Percentiles rank a stretch among this genome's conserved stretches.
Evolutionary conservation across 2,329 filamentous ascomycete genomes (phyloP).

Genomic region (Aspergillus fischeri): DNA sequence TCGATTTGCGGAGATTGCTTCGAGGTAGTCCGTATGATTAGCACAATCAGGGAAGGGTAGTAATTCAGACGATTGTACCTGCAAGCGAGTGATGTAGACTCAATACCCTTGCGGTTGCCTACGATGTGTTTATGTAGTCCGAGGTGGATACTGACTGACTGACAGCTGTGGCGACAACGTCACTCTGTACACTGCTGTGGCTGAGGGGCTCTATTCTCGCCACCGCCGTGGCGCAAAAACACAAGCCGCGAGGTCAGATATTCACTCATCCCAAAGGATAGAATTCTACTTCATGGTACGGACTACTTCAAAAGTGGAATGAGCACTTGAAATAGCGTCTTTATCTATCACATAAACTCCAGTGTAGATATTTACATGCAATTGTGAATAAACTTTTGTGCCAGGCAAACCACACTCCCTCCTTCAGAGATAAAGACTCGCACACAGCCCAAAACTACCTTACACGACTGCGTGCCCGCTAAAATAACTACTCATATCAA

Average conservation of each 20-base stretch:
- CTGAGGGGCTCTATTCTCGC: background rate
- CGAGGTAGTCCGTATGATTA: background rate
- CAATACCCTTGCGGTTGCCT: background rate
- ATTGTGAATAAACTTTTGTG: too few species aligned
- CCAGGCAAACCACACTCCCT: too few species aligned
- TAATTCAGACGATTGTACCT: background rate
- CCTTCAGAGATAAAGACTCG: too few species aligned
- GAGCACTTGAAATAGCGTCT: background rate
- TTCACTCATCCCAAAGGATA: too few species aligned
- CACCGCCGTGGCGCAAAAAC: background rate
- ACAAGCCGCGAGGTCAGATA: background rate
- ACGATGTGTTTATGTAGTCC: background rate
- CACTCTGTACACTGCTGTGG: background rate
- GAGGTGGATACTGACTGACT: background rate
- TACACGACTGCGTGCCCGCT: background rate
- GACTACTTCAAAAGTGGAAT: background rate
- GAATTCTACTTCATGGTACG: background rate
- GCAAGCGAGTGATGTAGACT: background rate
- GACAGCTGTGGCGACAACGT: background rate
- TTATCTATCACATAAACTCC: too few species aligned
- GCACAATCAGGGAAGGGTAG: background rate
- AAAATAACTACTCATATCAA: background rate
- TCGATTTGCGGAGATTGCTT: background rate
- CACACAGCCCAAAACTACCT: background rate
- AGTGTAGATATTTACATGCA: too few species aligned